Evolutionary conservation across 306 rosid genomes (phyloP).

Genomic region (Quercus glauca): DNA sequence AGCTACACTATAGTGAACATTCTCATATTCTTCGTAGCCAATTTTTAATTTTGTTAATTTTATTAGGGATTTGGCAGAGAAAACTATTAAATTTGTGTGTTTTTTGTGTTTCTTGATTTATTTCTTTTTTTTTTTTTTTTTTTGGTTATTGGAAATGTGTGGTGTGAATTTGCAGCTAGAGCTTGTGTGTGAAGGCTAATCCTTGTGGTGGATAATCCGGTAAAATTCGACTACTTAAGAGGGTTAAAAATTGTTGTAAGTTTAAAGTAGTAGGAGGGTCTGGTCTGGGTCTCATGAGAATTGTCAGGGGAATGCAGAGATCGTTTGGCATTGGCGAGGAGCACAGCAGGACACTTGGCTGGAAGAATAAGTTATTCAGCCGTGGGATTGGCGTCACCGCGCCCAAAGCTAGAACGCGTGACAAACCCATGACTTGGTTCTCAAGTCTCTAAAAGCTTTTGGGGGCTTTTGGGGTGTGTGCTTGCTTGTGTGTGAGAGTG

Average conservation of each 20-base stretch:
- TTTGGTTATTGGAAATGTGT: conserved; percentile 31
- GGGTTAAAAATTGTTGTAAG: conserved; percentile 30
- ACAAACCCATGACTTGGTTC: conserved; percentile 42
- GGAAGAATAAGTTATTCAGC: conserved; percentile 57
- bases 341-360: conserved; percentile 51
- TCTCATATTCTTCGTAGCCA: not conserved
- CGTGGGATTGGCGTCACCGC: conserved; percentile 82
- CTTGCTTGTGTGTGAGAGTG: conserved; percentile 13
- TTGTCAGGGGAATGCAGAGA: conserved; percentile 99
- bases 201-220: not conserved
- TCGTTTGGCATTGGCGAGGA: conserved; percentile 81
- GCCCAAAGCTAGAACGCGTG: conserved; percentile 94
- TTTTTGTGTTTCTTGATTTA: too few relatives aligned
- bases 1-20: not conserved
- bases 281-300: conserved; percentile 97
- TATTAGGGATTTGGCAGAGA: not conserved
- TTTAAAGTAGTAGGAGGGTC: conserved; percentile 49
- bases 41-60: not conserved
- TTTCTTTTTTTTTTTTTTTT: conserved; percentile 7
- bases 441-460: conserved; percentile 26
- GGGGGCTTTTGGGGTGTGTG: conserved; percentile 15
- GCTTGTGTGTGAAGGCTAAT: conserved; percentile 21
- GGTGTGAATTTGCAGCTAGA: conserved; percentile 59
- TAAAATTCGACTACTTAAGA: too few relatives aligned
- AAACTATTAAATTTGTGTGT: not conserved